Conservation (phyloP, 1,284 basidiomycete species). For the Tylopilus orsonianus region DNA sequence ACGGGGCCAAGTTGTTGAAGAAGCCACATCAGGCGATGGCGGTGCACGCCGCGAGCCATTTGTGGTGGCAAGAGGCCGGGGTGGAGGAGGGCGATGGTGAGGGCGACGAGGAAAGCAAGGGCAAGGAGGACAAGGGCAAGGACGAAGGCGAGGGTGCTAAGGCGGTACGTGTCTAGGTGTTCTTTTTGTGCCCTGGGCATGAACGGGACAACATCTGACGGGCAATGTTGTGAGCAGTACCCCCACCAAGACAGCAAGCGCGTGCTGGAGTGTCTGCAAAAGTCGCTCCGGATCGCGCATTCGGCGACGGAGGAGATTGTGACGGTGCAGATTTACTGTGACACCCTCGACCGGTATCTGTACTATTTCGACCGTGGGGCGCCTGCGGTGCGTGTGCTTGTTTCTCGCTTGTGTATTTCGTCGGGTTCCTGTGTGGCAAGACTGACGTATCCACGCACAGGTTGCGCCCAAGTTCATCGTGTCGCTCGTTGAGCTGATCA, state of each 20-base stretch:
- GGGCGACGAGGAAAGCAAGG: conserved; percentile 35
- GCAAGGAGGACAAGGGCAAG: conserved; percentile 34
- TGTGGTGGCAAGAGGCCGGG: conserved; percentile 89
- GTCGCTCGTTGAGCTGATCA: conserved; percentile 90
- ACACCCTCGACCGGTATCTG: conserved; percentile 90
- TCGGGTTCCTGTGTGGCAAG: no score
- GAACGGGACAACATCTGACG: no score
- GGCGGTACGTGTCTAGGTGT: conserved; percentile 59
- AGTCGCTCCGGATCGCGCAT: conserved; percentile 89
- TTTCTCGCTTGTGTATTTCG: background rate
- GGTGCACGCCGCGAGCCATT: conserved; percentile 90
- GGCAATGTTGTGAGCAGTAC: conserved; percentile 32
- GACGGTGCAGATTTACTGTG: conserved; percentile 90
- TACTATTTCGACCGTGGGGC: conserved; percentile 93
- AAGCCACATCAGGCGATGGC: conserved; percentile 95
- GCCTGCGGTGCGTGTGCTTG: conserved; percentile 64
- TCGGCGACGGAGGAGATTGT: conserved; percentile 94
- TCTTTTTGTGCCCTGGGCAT: no score
- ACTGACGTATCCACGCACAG: conserved; percentile 37
- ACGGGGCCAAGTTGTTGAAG: conserved; percentile 91
- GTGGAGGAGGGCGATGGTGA: conserved; percentile 41
- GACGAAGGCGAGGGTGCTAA: conserved; percentile 51
- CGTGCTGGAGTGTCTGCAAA: conserved; percentile 92
- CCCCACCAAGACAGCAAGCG: conserved; percentile 93
- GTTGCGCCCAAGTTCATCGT: conserved; percentile 93